These are phyloP conservation scores for Candolleomyces eurysporus DNA, from an alignment of 768 basidiomycete species.

Conservation along the genomic window DNA sequence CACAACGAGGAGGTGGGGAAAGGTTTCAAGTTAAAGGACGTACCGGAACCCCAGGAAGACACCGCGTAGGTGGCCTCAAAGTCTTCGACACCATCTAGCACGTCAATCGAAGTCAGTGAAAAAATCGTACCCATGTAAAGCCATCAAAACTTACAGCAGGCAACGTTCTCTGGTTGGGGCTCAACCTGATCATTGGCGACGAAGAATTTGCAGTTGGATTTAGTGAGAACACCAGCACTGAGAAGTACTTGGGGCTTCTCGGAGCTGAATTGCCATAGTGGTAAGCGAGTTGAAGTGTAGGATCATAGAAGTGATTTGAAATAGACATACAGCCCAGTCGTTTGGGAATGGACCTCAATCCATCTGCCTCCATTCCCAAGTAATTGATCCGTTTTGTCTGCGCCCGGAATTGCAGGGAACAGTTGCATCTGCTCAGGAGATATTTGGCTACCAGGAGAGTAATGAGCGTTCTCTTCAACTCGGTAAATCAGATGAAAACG, in stretches of 20 bases:
- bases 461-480: not conserved
- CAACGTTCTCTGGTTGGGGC: conserved; percentile 14
- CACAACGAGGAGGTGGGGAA: not conserved
- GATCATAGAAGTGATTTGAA: not conserved
- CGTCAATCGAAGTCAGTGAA: not conserved
- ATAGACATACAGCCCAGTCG: conserved; percentile 11
- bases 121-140: not conserved
- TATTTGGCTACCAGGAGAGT: conserved; percentile 21
- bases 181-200: conserved; percentile 28
- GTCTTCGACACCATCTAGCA: conserved; percentile 12
- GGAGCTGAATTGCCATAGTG: conserved; percentile 11
- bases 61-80: conserved; percentile 24
- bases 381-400: conserved; percentile 13
- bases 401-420: conserved; percentile 10
- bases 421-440: conserved; percentile 37
- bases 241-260: conserved; percentile 31
- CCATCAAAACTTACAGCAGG: conserved; percentile 12
- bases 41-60: conserved; percentile 21
- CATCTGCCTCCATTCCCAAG: conserved; percentile 27
- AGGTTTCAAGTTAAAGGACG: not conserved
- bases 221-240: conserved; percentile 28
- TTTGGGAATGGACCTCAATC: conserved; percentile 26
- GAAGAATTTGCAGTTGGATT: conserved; percentile 20
- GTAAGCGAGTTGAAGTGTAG: no score
- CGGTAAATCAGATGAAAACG: conserved; percentile 14